Evolutionary conservation across 805 yeast genomes (phyloP).

Genomic region (Yamadazyma laniorum): DNA sequence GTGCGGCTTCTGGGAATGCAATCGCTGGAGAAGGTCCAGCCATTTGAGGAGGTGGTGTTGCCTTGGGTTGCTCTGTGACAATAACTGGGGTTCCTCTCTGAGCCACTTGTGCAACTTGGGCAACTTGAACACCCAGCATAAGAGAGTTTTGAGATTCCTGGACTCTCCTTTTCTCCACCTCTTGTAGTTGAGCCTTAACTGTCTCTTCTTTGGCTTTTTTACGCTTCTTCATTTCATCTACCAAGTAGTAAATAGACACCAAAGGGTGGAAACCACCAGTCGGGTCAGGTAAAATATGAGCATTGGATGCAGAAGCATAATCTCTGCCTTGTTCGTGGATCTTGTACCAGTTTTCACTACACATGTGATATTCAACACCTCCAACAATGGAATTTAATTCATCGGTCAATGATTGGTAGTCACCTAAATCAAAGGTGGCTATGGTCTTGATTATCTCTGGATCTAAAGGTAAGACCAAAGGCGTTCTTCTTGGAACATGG

Average conservation of each 20-base stretch:
- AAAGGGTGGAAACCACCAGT: constrained; percentile 86
- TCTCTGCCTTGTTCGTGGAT: constrained; percentile 37
- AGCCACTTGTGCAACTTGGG: constrained; percentile 8
- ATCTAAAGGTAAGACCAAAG: constrained; percentile 69
- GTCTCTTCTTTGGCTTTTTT: constrained; percentile 59
- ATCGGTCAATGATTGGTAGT: constrained; percentile 53
- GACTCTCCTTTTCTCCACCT: constrained; percentile 12
- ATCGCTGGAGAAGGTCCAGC: constrained; percentile 14
- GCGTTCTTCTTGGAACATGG: constrained; percentile 74
- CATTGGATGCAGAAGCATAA: constrained; percentile 33
- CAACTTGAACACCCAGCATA: constrained; percentile 1
- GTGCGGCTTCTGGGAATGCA: constrained; percentile 40
- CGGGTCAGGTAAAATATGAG: constrained; percentile 60
- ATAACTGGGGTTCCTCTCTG: constrained; percentile 4
- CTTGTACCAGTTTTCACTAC: constrained; percentile 61
- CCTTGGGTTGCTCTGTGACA: constrained; percentile 9
- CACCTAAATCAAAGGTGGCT: constrained; percentile 74
- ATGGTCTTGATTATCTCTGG: constrained; percentile 68
- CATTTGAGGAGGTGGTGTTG: constrained; percentile 6
- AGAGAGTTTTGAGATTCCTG: constrained; percentile 3
- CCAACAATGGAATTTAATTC: constrained; percentile 58
- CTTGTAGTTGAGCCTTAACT: constrained; percentile 27
- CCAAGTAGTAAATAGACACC: constrained; percentile 80
- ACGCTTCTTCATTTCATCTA: constrained; percentile 77
- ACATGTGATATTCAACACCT: constrained; percentile 64